Conservation (phyloP, 2,329 filamentous ascomycete genomes). For the Colletotrichum agaves region DNA sequence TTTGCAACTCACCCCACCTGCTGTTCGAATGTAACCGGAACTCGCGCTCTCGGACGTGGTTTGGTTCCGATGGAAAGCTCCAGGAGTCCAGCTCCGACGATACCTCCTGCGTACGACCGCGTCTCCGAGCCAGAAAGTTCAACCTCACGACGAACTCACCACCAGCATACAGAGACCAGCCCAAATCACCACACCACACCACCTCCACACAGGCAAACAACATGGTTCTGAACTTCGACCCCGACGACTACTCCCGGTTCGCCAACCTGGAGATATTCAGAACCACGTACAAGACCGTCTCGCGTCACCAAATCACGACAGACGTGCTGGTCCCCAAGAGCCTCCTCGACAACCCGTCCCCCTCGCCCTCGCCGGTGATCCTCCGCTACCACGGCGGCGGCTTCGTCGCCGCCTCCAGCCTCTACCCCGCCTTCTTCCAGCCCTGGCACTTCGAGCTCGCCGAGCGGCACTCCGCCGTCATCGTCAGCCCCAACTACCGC, state of each 20-base stretch:
- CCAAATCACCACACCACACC: neutral
- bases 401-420: constrained; percentile 38
- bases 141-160: neutral
- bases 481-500: constrained; percentile 43
- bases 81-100: neutral
- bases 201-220: neutral
- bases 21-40: neutral
- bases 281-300: constrained; percentile 16
- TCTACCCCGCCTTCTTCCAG: constrained; percentile 42
- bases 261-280: constrained; percentile 4
- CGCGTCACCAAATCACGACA: constrained; percentile 15
- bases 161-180: neutral
- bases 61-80: neutral
- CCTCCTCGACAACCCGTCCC: constrained; percentile 32
- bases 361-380: neutral
- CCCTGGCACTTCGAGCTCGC: constrained; percentile 41
- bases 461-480: constrained; percentile 40
- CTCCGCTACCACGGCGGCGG: constrained; percentile 44
- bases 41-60: neutral
- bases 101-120: neutral
- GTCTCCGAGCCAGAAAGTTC: neutral
- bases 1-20: neutral
- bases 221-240: neutral
- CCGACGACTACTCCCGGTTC: constrained; percentile 15
- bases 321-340: constrained; percentile 43